Evolutionary conservation across 345 rosid genomes (phyloP), one percentile per base, ranked within the genome.

Genomic region (Physaria fendleri): DNA sequence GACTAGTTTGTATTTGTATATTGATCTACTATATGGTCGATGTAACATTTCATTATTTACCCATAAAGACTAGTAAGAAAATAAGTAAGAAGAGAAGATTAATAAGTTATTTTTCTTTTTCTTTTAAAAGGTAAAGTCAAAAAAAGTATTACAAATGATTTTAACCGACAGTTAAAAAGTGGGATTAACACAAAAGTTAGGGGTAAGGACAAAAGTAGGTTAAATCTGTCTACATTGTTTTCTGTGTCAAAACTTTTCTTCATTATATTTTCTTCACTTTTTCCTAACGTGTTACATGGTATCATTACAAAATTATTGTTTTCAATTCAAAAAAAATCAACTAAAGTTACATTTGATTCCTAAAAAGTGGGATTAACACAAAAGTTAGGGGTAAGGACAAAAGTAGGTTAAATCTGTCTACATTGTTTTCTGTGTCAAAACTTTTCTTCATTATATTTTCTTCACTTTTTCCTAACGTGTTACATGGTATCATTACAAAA

Each of bases 371-470:
- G 54, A 42, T 30, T 50, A 6, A 30, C 39, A 59, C 42, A 48
- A 68, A 60, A 52, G 48, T 43, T 59, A 29, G 20, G 20, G 43
- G 46, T 37, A 38, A 42, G 14, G 21, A 38, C 30, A 43, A 10
- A 33, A 32, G 35, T 32, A 10, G 3, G 9, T 32, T 27, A 23
- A 51, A 51, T 50, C 55, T 59, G 61, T 23, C 27, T 21, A 28
- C 73, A 69, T 69, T 61, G 73, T 61, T 69, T 69, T 69, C 63
- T 37, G 73, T 54, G 73, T 20, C 68, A 38, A 37, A 67, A 58
- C 72, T 67, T 66, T 66, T 50, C 60, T 67, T 28, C 59, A 50
- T 59, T 67, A 58, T 67, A 42, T 57, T 16, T 24, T 33, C 29
- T 50, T 59, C 7, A 8, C 59, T 15, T 55, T 46, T 39, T 12